Percentiles rank a stretch among this genome's conserved stretches.
Evolutionary conservation across 164 flowering plant genomes (phyloP).

Genomic region (Tetracentron sinense): DNA sequence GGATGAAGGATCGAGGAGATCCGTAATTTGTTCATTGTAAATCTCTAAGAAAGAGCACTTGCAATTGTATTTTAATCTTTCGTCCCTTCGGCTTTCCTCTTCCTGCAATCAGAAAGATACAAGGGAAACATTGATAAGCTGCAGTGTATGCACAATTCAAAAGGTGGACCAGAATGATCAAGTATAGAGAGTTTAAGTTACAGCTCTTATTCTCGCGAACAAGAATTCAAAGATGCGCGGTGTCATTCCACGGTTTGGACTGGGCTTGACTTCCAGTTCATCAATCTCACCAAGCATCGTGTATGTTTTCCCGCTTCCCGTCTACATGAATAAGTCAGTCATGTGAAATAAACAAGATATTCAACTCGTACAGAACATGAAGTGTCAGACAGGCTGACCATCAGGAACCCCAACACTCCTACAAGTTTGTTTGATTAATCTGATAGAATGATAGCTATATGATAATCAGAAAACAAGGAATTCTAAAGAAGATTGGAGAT

Average conservation of each 20-base stretch:
- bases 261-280: conserved; percentile 65
- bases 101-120: conserved; percentile 49
- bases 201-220: conserved; percentile 94
- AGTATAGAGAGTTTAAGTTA: conserved; percentile 25
- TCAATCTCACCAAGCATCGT: conserved; percentile 97
- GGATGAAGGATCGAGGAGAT: conserved; percentile 92
- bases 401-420: background rate
- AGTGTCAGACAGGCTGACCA: background rate
- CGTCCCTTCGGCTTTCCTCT: conserved; percentile 88
- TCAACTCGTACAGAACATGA: background rate
- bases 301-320: conserved; percentile 97
- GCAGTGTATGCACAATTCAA: background rate
- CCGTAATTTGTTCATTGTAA: conserved; percentile 95
- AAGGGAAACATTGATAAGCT: conserved; percentile 4
- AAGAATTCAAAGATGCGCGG: conserved; percentile 92
- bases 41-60: conserved; percentile 97
- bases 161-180: conserved; percentile 5
- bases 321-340: conserved; percentile 42
- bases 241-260: conserved; percentile 89
- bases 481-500: background rate
- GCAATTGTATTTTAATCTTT: conserved; percentile 73
- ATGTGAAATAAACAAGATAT: background rate
- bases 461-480: background rate
- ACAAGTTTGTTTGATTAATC: background rate
- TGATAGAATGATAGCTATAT: background rate